Percentiles rank a stretch among this genome's conserved stretches.
Conservation (phyloP, 2,329 filamentous ascomycete genomes). For the Ophiostoma sp. region DNA sequence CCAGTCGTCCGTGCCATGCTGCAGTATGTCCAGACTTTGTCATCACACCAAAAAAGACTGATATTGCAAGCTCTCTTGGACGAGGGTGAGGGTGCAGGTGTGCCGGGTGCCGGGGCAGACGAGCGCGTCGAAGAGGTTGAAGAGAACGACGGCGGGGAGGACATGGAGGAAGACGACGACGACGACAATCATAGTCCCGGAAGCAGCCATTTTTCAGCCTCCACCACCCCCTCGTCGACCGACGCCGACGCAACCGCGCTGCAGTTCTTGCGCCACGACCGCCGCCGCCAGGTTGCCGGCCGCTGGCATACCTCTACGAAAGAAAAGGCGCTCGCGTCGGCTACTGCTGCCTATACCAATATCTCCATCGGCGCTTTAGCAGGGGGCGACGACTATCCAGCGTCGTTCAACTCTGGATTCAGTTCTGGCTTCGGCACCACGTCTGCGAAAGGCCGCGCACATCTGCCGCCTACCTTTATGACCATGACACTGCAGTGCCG, state of each 20-base stretch:
- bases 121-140: constrained; percentile 15
- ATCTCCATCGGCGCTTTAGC: not conserved
- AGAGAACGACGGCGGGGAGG: not conserved
- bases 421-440: not conserved
- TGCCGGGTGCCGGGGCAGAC: constrained; percentile 8
- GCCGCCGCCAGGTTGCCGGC: not conserved
- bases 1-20: constrained; percentile 22
- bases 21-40: constrained; percentile 21
- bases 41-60: constrained; percentile 22
- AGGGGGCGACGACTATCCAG: not conserved
- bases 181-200: not conserved
- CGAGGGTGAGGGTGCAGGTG: constrained; percentile 7
- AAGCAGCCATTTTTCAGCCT: not conserved
- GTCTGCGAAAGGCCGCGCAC: not conserved
- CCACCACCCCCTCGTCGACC: not conserved
- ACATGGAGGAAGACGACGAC: not conserved
- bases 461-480: not conserved
- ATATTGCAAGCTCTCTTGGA: constrained; percentile 19
- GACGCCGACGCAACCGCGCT: not conserved
- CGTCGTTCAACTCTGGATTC: not conserved
- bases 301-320: not conserved
- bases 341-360: constrained; percentile 7
- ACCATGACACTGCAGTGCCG: constrained; percentile 25
- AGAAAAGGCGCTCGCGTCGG: not conserved
- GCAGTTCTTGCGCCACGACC: not conserved